phyloP scores from a whole-genome alignment of 2,329 filamentous ascomycete species.

The Fusarium veterinarium region DNA sequence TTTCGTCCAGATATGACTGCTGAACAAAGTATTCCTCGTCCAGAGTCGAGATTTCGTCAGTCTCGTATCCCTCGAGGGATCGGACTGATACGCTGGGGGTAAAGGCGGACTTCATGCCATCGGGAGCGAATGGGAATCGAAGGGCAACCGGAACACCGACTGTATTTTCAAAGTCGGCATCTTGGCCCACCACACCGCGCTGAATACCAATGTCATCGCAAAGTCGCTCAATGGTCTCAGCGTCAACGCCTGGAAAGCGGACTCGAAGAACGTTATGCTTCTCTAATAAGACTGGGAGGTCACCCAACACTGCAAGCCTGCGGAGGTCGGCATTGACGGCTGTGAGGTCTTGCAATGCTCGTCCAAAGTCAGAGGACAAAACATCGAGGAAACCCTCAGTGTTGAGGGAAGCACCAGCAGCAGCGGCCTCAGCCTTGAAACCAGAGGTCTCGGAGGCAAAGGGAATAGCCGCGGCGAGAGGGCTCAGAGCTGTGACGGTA shows the following conservation, averaged over 20 bases:
- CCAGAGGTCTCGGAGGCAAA: conserved; percentile 57
- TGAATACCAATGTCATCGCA: conserved; percentile 90
- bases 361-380: conserved; percentile 87
- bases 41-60: conserved; percentile 53
- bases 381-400: conserved; percentile 86
- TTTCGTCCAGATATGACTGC: conserved; percentile 57
- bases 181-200: conserved; percentile 82
- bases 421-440: conserved; percentile 53
- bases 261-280: conserved; percentile 76
- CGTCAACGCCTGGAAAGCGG: conserved; percentile 91
- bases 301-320: conserved; percentile 79
- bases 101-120: conserved; percentile 52
- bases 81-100: conserved; percentile 62
- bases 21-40: conserved; percentile 52
- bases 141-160: conserved; percentile 79
- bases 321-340: conserved; percentile 84
- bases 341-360: conserved; percentile 85
- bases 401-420: conserved; percentile 73
- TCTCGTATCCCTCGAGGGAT: conserved; percentile 56
- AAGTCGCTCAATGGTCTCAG: conserved; percentile 80
- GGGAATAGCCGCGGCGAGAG: conserved; percentile 69
- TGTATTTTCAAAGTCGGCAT: conserved; percentile 75
- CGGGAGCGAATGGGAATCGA: conserved; percentile 86
- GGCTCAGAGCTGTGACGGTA: conserved; percentile 87
- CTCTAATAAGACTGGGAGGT: conserved; percentile 83